Percentiles rank a stretch among this genome's conserved stretches.
These are phyloP conservation scores for Coemansia sp. DNA, from an alignment of 192 early-diverging fungal species.

Conservation along the genomic window DNA sequence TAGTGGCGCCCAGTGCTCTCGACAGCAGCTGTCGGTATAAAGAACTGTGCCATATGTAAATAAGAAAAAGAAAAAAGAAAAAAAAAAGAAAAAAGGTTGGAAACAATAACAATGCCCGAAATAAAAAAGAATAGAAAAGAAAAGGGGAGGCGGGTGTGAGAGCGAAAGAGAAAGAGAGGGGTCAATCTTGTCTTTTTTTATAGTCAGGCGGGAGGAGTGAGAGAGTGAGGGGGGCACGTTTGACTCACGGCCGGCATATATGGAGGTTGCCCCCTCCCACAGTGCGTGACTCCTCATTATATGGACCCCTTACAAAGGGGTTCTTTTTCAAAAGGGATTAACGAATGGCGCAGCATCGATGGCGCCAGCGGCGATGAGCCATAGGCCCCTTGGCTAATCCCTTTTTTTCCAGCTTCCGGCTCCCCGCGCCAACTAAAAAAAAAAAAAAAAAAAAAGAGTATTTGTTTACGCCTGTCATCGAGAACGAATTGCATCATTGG, in stretches of 20 bases:
- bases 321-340: background rate
- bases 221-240: background rate
- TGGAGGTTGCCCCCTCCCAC: background rate
- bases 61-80: background rate
- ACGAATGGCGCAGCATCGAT: slow-evolving; percentile 7
- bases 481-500: background rate
- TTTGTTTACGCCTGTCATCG: background rate
- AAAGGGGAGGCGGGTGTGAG: background rate
- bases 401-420: background rate
- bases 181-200: background rate
- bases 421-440: background rate
- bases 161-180: background rate
- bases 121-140: background rate
- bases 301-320: background rate
- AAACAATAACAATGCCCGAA: background rate
- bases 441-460: background rate
- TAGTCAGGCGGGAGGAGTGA: background rate
- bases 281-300: background rate
- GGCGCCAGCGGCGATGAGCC: slow-evolving; percentile 1
- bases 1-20: slow-evolving; percentile 1
- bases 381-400: background rate
- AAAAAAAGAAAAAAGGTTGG: background rate
- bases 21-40: slow-evolving; percentile 1
- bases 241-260: background rate
- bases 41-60: slow-evolving; percentile 15